These are phyloP conservation scores for Trypanosomatidae sp. DNA, from an alignment of 208 protist genomes.

Conservation along the genomic window DNA sequence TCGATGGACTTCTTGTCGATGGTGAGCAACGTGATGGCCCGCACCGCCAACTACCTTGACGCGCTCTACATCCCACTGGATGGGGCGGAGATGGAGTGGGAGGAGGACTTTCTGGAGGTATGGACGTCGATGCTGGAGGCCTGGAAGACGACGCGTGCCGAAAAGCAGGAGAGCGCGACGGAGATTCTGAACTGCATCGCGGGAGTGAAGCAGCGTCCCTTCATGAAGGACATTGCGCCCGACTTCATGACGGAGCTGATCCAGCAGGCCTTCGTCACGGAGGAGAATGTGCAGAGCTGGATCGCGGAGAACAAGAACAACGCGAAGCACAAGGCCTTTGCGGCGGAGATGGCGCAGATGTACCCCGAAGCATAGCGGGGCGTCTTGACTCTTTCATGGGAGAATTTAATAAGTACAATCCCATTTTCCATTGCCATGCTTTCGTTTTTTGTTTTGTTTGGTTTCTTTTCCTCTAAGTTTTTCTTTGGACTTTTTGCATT, in stretches of 20 bases:
- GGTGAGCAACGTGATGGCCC: slow-evolving; percentile 70
- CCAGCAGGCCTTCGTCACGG: slow-evolving; percentile 22
- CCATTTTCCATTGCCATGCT: background rate
- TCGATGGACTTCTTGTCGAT: slow-evolving; percentile 54
- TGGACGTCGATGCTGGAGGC: slow-evolving; percentile 52
- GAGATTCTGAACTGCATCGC: slow-evolving; percentile 60
- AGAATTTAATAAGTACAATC: no score
- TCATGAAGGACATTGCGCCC: slow-evolving; percentile 69
- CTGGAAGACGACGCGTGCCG: slow-evolving; percentile 32
- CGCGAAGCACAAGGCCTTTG: slow-evolving; percentile 26
- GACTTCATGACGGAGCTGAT: slow-evolving; percentile 80
- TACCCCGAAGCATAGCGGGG: slow-evolving; percentile 9
- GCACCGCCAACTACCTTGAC: slow-evolving; percentile 86
- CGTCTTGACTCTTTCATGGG: background rate
- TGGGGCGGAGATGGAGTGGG: slow-evolving; percentile 56
- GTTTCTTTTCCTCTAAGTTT: no score
- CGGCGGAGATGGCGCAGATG: slow-evolving; percentile 27
- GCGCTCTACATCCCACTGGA: slow-evolving; percentile 46
- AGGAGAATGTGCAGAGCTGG: slow-evolving; percentile 17
- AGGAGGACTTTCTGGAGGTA: slow-evolving; percentile 78
- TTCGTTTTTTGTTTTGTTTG: no score
- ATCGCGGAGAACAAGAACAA: slow-evolving; percentile 25
- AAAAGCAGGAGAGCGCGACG: slow-evolving; percentile 8
- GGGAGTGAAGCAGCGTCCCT: slow-evolving; percentile 43
- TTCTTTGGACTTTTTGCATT: no score